phyloP scores from a whole-genome alignment of 371 early-diverging fungal species.

The Mortierella sp. region DNA sequence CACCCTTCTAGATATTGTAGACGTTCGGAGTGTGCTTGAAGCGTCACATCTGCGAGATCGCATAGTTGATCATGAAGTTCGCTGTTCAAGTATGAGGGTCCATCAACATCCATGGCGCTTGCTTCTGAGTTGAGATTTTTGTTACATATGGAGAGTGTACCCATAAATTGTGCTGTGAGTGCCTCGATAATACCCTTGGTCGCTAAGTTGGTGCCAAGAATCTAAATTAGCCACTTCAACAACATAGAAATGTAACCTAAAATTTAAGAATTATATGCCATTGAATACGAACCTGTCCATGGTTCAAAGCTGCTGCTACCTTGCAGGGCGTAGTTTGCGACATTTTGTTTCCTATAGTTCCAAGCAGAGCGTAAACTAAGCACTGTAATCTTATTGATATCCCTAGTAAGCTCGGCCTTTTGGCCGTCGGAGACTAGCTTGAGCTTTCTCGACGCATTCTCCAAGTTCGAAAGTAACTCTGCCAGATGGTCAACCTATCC shows the following conservation, averaged over 20 bases:
- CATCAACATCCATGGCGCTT: conserved; percentile 20
- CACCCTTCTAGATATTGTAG: conserved; percentile 45
- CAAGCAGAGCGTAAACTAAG: conserved; percentile 43
- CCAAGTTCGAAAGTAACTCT: conserved; percentile 23
- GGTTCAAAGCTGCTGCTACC: conserved; percentile 30
- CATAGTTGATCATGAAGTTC: conserved; percentile 45
- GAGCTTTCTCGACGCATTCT: conserved; percentile 11
- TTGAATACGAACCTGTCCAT: conserved; percentile 43
- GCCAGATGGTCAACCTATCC: conserved; percentile 30
- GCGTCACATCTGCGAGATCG: conserved; percentile 41
- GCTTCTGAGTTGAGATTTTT: not conserved
- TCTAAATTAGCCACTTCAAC: not conserved
- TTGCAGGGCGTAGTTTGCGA: conserved; percentile 29
- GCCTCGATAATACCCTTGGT: conserved; percentile 26
- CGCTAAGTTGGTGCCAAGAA: not conserved
- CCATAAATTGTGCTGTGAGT: conserved; percentile 22
- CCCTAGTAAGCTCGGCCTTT: conserved; percentile 21
- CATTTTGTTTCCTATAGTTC: conserved; percentile 38
- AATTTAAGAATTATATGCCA: not conserved
- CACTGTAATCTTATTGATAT: conserved; percentile 40
- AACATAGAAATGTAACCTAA: not conserved
- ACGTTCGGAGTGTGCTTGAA: conserved; percentile 44
- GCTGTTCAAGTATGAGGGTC: conserved; percentile 2
- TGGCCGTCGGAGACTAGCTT: conserved; percentile 12
- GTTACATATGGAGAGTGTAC: conserved; percentile 19